Conservation (phyloP, 257 asterid species). For the Nicotiana tabacum region DNA sequence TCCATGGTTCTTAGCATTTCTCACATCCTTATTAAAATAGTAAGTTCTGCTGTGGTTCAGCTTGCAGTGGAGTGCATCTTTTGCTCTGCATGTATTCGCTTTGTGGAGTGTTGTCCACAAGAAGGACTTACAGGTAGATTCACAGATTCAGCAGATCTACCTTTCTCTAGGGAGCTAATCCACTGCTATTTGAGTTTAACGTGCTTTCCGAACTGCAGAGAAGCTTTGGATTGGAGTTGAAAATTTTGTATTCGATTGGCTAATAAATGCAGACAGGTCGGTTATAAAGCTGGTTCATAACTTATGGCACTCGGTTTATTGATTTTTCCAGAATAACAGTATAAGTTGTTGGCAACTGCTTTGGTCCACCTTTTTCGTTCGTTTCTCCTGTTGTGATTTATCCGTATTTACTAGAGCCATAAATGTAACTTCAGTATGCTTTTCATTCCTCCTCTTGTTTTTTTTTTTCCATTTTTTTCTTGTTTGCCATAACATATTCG, state of each 20-base stretch:
- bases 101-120: constrained; percentile 99
- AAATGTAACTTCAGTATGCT: neutral
- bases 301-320: constrained; percentile 4
- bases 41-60: constrained; percentile 35
- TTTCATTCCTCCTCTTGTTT: neutral
- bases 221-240: constrained; percentile 97
- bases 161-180: neutral
- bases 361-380: neutral
- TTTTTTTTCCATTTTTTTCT: neutral
- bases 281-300: constrained; percentile 16
- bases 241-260: constrained; percentile 97
- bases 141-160: constrained; percentile 9
- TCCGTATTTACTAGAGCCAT: neutral
- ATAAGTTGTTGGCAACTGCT: neutral
- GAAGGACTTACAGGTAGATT: constrained; percentile 94
- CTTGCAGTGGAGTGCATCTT: constrained; percentile 98
- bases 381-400: neutral
- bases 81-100: constrained; percentile 99
- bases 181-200: constrained; percentile 17
- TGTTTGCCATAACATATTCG: neutral
- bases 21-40: neutral
- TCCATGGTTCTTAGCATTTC: constrained; percentile 2
- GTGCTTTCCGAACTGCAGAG: constrained; percentile 49
- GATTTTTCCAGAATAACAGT: neutral
- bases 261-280: constrained; percentile 97